Evolutionary conservation across 2,329 filamentous ascomycete genomes (phyloP).

Genomic region (Emydomyces testavorans): DNA sequence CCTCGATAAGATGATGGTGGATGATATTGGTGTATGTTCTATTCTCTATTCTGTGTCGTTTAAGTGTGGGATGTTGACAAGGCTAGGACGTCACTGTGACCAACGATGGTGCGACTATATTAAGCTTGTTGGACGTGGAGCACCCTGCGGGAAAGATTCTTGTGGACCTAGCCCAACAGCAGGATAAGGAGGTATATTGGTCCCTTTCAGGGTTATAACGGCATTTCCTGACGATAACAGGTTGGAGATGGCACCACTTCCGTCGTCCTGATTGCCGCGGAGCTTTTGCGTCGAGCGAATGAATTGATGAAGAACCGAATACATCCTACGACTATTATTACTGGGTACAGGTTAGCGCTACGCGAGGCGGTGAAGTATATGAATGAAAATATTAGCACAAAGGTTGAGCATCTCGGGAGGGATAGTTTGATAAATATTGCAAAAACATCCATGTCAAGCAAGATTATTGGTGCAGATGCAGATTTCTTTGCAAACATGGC

Average conservation of each 20-base stretch:
- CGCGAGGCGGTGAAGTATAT: constrained; percentile 97
- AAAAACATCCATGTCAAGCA: constrained; percentile 98
- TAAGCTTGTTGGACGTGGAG: constrained; percentile 89
- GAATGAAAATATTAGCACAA: constrained; percentile 94
- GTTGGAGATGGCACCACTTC: constrained; percentile 97
- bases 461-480: constrained; percentile 91
- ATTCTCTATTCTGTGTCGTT: background rate
- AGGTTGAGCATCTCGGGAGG: constrained; percentile 80
- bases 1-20: constrained; percentile 99
- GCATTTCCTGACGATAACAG: constrained; percentile 21
- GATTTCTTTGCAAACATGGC: constrained; percentile 98
- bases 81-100: constrained; percentile 88
- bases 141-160: constrained; percentile 97
- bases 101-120: constrained; percentile 95
- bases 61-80: constrained; percentile 18
- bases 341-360: constrained; percentile 87
- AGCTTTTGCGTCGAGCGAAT: constrained; percentile 85
- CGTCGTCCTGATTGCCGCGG: constrained; percentile 91
- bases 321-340: constrained; percentile 98
- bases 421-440: constrained; percentile 91
- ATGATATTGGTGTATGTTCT: constrained; percentile 77
- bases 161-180: constrained; percentile 93
- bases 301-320: constrained; percentile 99
- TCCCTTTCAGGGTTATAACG: background rate
- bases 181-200: constrained; percentile 68